Evolutionary conservation across 805 yeast genomes (phyloP), one percentile per base, ranked within the genome.

Genomic region (Lipomyces starkeyi): DNA sequence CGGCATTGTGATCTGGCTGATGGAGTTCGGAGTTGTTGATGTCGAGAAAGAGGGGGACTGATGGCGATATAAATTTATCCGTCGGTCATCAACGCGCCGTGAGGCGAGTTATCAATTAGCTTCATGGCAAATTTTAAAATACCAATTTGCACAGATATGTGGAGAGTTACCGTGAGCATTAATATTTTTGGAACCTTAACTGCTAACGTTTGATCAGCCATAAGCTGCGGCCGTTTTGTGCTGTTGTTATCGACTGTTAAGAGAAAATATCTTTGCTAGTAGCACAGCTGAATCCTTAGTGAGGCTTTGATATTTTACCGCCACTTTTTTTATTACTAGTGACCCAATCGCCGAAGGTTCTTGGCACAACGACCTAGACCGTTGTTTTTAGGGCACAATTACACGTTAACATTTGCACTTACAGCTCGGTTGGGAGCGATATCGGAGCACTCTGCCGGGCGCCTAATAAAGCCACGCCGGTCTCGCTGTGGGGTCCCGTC

Each of bases 1-100:
- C 65, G 80, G 77, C 76, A 74, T 75, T n/a, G 43, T 14, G n/a
- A 37, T 9, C 43, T 37, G 43, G 13, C 17, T 9, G 43, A 37
- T 37, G 14, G 13, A 37, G 43, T 14, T 37, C 6, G 13, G 43
- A 37, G 43, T 37, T 5, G 43, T 37, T 37, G 43, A 37, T 37
- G 43, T 2, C 17, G 17, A 35, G 40, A 37, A 3, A 11, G 43
- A 13, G 13, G 43, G 40, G n/a, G 43, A 13, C 14, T 9, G 43
- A 37, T 13, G 43, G 43, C 43, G 17, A 37, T 37, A 37, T 37
- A 37, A 37, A 37, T 37, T 37, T 17, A 37, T 14, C 43, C n/a
- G 6, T 17, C 17, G 17, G 43, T 37, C 43, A 37, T 13, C 43
- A 9, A 2, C 1, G 14, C 7, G 17, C 5, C 6, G 17, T n/a